Evolutionary conservation across 805 yeast genomes (phyloP), one percentile per base, ranked within the genome.

Genomic region (Ogataea dorogensis): DNA sequence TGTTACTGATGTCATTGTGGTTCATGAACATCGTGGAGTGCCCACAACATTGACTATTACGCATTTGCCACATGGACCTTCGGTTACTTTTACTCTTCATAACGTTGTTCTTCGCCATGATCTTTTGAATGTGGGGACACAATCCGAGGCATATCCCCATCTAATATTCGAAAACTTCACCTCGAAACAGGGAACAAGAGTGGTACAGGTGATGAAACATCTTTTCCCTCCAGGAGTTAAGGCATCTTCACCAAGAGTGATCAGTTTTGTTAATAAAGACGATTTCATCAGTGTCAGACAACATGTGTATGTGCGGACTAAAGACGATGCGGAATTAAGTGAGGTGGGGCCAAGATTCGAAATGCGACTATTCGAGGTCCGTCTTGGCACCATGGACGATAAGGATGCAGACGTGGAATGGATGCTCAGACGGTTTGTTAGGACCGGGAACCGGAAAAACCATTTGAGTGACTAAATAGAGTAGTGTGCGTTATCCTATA

Each of bases 261-360:
- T 93, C 33, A 84, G 96, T 2, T 93, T 93, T 65, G 79, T 85
- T 27, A 93, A 93, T 59, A 74, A 77, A 36, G 95, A 87, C 31
- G 99, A 93, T 64, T 93, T 79, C 56, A 91, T 93, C 43, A 78
- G 88, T 43, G 97, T 93, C 5, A 76, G 99, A 61, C 98, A 93
- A 56, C 99, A 93, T 58, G 83, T 93, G 1, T 93, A 85, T 58
- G 96, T 88, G 5, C 81, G 78, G 56, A 87, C 96, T 0, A 81
- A 82, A 49, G 96, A 88, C 44, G 75, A 74, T 12, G 96, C 88
- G 2, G 98, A 93, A 59, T 64, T 93, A 38, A 89, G 96, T 40
- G 99, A 93, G 59, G 84, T 93, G 23, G 99, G 99, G 0, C 99
- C 99, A n/a, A 71, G 99, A 45, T 93, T 93, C 53, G 98, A 93